Evolutionary conservation across 2,329 filamentous ascomycete species (phyloP).

Genomic region (Dactylonectria estremocensis): DNA sequence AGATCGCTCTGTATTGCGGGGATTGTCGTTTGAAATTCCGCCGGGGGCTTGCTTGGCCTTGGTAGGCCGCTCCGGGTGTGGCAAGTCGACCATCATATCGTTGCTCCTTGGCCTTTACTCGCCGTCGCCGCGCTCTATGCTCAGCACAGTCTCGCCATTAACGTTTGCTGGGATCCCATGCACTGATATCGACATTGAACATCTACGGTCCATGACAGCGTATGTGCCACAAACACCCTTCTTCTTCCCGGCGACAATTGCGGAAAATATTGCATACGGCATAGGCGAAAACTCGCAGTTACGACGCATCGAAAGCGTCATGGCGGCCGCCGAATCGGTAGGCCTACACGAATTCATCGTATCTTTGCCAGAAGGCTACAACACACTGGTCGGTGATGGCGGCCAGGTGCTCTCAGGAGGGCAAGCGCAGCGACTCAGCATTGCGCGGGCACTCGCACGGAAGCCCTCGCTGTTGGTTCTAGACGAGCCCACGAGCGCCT

Average conservation of each 20-base stretch:
- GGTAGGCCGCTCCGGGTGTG: constrained; percentile 88
- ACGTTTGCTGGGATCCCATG: constrained; percentile 73
- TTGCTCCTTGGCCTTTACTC: constrained; percentile 82
- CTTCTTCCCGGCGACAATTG: constrained; percentile 84
- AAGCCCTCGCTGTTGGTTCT: constrained; percentile 81
- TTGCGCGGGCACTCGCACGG: constrained; percentile 84
- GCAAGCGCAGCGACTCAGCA: constrained; percentile 85
- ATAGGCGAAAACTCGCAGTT: constrained; percentile 69
- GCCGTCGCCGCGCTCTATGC: constrained; percentile 45
- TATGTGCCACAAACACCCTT: constrained; percentile 81
- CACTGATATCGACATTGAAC: constrained; percentile 70
- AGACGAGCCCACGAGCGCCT: constrained; percentile 88
- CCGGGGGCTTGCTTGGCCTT: constrained; percentile 80
- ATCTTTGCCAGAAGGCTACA: constrained; percentile 72
- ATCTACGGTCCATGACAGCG: constrained; percentile 73
- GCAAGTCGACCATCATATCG: constrained; percentile 88
- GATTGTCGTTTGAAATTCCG: constrained; percentile 76
- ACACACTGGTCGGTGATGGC: constrained; percentile 83
- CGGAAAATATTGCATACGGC: constrained; percentile 88
- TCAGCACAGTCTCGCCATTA: constrained; percentile 55
- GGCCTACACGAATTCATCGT: constrained; percentile 84
- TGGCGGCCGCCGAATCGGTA: constrained; percentile 68
- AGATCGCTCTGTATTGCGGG: constrained; percentile 68
- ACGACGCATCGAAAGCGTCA: constrained; percentile 61
- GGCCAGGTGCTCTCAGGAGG: constrained; percentile 83